Base-by-base conservation (phyloP, 2,329 filamentous ascomycete species). In the Apiospora malaysiana region DNA sequence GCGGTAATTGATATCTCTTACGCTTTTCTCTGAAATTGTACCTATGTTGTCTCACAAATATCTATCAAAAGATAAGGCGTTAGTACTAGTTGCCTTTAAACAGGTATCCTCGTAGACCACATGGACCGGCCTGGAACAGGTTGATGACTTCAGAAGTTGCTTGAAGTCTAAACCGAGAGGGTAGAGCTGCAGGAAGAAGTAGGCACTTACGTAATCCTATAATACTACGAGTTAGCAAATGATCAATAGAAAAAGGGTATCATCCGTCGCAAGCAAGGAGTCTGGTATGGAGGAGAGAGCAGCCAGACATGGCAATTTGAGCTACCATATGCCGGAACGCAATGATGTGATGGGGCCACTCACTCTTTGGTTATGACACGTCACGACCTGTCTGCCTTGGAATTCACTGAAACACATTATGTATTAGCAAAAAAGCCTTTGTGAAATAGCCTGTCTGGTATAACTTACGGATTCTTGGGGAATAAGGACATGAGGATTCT, bases 21-120 rank as follows among this genome's bases (percentile, higher is more conserved):
- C 92, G 87, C 85, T 96, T 97, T 72, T 98, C 94, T 18, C 96
- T 89, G 84, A 99, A 98, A 1, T 97, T 89, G 78, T 99, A 99
- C 66, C 96, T 88, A 81, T 98, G 95, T 47, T 95, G 87, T 6
- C 96, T 88, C 68, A 98, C 88, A 81, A 99, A 99, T 76, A 98
- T 96, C 81, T 56, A 42, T 16, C 21, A 37, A 68, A 21, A 21
- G 43, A 18, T 8, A 37, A 37, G 12, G 9, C 23, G 12, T 47
- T 23, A 45, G 45, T 32, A 6, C 37, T n/a, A 45, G 32, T 47
- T 8, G 23, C 25, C n/a, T 47, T 47, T 43, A 45, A n/a, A 37
- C 9, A 12, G 32, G 14, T 56, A 14, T n/a, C 7, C 32, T 37
- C 7, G 32, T 16, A 37, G 16, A 32, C 49, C 23, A 32, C 14